Percentiles rank a stretch among this genome's conserved stretches.
Evolutionary conservation across 2,329 filamentous ascomycete genomes (phyloP).

Genomic region (Penicillium rolfsii): DNA sequence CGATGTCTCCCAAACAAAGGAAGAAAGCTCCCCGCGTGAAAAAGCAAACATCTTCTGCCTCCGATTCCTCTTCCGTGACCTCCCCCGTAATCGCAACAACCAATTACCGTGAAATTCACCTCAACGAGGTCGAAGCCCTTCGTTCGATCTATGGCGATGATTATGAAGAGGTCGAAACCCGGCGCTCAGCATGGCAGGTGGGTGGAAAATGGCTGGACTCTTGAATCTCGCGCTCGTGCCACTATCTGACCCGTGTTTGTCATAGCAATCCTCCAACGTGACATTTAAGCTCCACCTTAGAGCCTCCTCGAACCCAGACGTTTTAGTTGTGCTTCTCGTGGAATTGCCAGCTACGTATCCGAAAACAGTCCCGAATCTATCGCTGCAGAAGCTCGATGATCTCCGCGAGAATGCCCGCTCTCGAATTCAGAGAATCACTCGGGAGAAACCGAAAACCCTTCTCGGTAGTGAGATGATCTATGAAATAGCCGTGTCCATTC

Average conservation of each 20-base stretch:
- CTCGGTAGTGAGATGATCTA: conserved; percentile 68
- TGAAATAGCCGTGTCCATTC: conserved; percentile 62
- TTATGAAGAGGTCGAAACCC: conserved; percentile 72
- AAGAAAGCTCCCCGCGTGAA: conserved; percentile 44
- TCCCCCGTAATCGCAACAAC: conserved; percentile 47
- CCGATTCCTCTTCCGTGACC: conserved; percentile 37
- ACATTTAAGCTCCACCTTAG: conserved; percentile 80
- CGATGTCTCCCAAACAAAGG: conserved; percentile 52
- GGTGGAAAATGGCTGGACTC: conserved; percentile 26
- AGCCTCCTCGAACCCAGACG: conserved; percentile 71
- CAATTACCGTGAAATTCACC: conserved; percentile 81
- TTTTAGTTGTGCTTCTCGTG: conserved; percentile 72
- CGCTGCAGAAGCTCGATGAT: conserved; percentile 64
- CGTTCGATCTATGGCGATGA: conserved; percentile 89
- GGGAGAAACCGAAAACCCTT: conserved; percentile 67
- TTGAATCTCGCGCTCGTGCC: conserved; percentile 10
- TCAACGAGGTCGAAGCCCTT: conserved; percentile 83
- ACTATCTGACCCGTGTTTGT: conserved; percentile 16
- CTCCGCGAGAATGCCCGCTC: conserved; percentile 72
- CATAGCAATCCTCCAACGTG: conserved; percentile 73
- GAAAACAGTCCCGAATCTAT: conserved; percentile 75
- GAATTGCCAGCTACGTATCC: conserved; percentile 90
- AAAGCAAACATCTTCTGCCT: conserved; percentile 37
- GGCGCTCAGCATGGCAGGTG: conserved; percentile 82
- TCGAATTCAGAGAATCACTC: conserved; percentile 70